A percentile compares a stretch with the other conserved stretches of the same genome.
Evolutionary conservation across 1,284 basidiomycete species (phyloP).

Genomic region (Moesziomyces sp.): DNA sequence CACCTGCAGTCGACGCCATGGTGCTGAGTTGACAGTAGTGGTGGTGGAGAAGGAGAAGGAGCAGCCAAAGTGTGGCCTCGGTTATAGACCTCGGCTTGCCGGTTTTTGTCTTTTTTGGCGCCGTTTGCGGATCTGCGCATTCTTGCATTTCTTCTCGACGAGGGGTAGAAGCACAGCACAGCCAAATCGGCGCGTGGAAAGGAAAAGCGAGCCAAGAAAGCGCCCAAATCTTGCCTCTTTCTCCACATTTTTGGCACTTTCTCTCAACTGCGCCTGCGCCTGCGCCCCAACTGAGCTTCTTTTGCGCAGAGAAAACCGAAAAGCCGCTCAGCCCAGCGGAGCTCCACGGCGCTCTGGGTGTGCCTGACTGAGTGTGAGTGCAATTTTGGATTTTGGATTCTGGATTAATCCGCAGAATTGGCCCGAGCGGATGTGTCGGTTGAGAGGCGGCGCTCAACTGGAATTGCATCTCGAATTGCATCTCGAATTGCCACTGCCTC

Average conservation of each 20-base stretch:
- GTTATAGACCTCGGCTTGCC: not conserved
- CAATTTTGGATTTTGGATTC: too few relatives aligned
- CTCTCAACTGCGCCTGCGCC: too few relatives aligned
- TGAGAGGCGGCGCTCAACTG: too few relatives aligned
- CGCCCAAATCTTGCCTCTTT: too few relatives aligned
- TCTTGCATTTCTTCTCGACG: not conserved
- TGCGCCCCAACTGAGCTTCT: not conserved
- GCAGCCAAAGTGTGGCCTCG: not conserved
- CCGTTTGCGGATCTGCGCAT: not conserved
- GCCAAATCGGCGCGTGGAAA: too few relatives aligned
- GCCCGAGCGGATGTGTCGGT: not conserved
- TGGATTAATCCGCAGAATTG: not conserved
- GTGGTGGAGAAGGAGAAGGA: not conserved
- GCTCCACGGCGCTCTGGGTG: not conserved
- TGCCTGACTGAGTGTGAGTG: too few relatives aligned
- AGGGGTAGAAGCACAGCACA: too few relatives aligned
- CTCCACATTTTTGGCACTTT: too few relatives aligned
- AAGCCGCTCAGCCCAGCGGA: not conserved
- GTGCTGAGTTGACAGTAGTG: not conserved
- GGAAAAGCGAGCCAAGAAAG: too few relatives aligned
- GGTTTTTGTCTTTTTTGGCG: constrained; percentile 1
- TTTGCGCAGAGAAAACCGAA: not conserved
- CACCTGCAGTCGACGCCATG: constrained; percentile 32
- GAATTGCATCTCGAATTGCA: too few relatives aligned
- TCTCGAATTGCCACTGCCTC: too few relatives aligned